phyloP scores from a whole-genome alignment of 2,329 filamentous ascomycete genomes.

The Colletotrichum tropicale region DNA sequence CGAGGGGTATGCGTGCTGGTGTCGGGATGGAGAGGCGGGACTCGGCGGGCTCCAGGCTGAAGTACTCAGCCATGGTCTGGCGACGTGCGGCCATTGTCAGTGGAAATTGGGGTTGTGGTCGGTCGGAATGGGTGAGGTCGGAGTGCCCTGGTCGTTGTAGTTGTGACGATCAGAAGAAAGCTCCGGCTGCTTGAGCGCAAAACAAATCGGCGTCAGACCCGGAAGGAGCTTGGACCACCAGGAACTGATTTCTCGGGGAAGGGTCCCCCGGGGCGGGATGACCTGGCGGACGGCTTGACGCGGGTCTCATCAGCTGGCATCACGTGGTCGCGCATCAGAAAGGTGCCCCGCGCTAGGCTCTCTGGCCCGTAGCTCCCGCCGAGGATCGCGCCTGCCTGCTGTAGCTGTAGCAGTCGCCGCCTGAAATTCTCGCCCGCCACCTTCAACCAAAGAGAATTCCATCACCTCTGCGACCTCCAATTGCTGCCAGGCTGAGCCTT shows the following conservation, averaged over 20 bases:
- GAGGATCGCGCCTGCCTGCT: neutral
- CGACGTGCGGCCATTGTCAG: neutral
- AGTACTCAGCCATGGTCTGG: slow-evolving; percentile 16
- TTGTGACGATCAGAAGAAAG: neutral
- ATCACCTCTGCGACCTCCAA: neutral
- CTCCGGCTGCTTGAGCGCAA: neutral
- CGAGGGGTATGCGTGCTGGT: slow-evolving; percentile 68
- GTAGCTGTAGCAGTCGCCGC: neutral
- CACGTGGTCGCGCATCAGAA: slow-evolving; percentile 32
- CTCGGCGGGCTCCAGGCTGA: slow-evolving; percentile 33
- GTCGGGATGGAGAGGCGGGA: slow-evolving; percentile 68
- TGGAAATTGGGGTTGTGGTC: neutral
- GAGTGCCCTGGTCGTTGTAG: neutral
- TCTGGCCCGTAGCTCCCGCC: neutral
- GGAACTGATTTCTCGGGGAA: neutral
- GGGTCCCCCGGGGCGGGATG: neutral
- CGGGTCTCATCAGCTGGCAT: neutral
- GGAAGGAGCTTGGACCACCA: slow-evolving; percentile 6
- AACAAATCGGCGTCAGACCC: neutral
- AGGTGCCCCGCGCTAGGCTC: neutral
- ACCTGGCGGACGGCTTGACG: neutral
- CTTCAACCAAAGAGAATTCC: neutral
- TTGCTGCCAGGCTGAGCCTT: neutral
- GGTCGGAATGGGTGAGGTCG: neutral
- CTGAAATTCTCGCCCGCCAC: neutral